Base-by-base conservation (phyloP, 2,329 filamentous ascomycete species). In the Triangularia setosa region DNA sequence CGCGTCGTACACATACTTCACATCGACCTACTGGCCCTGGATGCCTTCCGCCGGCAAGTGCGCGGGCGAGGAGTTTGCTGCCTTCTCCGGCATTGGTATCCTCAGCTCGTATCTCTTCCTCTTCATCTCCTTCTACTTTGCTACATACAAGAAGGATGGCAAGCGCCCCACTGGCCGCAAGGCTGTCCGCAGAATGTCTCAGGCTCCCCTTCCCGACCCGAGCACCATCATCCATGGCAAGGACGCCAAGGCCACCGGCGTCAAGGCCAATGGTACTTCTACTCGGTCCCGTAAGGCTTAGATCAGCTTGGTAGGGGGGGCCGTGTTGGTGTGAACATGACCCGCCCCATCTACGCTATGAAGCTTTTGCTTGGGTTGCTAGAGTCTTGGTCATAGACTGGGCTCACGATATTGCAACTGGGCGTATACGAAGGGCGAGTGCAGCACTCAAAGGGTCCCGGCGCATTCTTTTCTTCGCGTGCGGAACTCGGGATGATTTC, bases 101-200 rank as follows among this genome's bases (percentile, higher is more conserved):
- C 84, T 99, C 75, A 93, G 87, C 80, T 96, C 92, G 30, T 99
- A 98, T 87, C 87, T 99, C 65, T 85, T 98, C 69, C 91, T 99
- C 71, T 99, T 99, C 88, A 97, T 99, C 81, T 94, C 90, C 60
- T 99, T 99, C 89, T 99, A 98, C 86, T 85, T 96, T 72, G 93
- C 93, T 70, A 99, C 94, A 67, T 99, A 99, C 83, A 91, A 90
- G 83, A 93, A 92, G 84, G 88, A 90, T 67, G 86, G 87, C 77
- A 94, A 93, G 84, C 87, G 84, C 66, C 83, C 85, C 73, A 93
- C 89, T 72, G 91, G 91, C 73, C 93, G 91, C 79, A 95, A 94
- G 83, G 84, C 85, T 44, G 83, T 89, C 67, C 85, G 86, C 67
- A 83, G 84, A 70, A 88, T 88, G 84, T 85, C 83, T 71, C 84